Percentiles rank a stretch among this genome's conserved stretches.
Conservation (phyloP, 805 yeast genomes). For the Priceomyces castillae region DNA sequence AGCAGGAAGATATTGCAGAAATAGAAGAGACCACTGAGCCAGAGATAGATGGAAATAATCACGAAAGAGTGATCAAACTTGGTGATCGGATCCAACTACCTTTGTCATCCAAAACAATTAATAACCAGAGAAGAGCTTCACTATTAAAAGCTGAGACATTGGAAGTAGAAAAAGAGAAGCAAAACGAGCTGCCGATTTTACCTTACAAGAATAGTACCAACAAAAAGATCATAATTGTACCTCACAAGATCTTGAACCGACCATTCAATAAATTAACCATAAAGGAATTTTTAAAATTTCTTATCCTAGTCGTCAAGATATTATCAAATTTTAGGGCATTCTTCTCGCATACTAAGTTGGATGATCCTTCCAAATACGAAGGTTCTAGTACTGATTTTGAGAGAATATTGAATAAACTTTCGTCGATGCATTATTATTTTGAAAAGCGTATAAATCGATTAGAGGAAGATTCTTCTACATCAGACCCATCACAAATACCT, state of each 20-base stretch:
- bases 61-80: conserved; percentile 29
- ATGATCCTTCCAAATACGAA: conserved; percentile 7
- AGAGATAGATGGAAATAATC: conserved; percentile 7
- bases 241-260: conserved; percentile 40
- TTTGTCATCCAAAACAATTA: conserved; percentile 27
- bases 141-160: conserved; percentile 2
- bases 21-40: conserved; percentile 7
- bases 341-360: conserved; percentile 12
- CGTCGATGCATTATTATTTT: conserved; percentile 6
- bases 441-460: neutral
- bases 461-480: neutral
- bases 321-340: conserved; percentile 33
- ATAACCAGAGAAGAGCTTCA: conserved; percentile 22
- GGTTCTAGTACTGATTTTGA: conserved; percentile 15
- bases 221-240: conserved; percentile 34
- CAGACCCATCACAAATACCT: neutral
- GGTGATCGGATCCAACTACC: conserved; percentile 29
- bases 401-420: conserved; percentile 8
- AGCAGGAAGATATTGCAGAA: conserved; percentile 12
- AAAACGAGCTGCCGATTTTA: conserved; percentile 3
- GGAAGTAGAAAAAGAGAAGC: neutral
- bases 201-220: conserved; percentile 1
- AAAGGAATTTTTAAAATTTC: conserved; percentile 36
- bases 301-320: conserved; percentile 36
- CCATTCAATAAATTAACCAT: conserved; percentile 37